phyloP scores from a whole-genome alignment of 2,329 filamentous ascomycete species.

The Hypoxylon sp. region DNA sequence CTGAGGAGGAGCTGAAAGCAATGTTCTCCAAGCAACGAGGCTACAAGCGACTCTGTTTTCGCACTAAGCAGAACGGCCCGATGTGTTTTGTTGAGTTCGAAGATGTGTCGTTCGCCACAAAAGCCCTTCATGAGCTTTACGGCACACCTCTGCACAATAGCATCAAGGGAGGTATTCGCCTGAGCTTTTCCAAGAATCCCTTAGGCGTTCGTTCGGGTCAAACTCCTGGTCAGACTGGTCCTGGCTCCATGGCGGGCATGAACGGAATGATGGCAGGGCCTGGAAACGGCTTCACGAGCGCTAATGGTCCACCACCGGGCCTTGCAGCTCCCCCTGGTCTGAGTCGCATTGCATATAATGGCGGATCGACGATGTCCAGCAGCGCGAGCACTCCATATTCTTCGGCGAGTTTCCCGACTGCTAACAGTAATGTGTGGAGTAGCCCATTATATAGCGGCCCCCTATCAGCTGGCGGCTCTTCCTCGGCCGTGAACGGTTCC shows the following conservation, averaged over 20 bases:
- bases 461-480: conserved; percentile 46
- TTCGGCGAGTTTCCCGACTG: conserved; percentile 42
- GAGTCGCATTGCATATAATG: conserved; percentile 49
- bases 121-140: conserved; percentile 90
- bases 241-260: conserved; percentile 67
- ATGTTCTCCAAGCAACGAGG: conserved; percentile 94
- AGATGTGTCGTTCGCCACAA: conserved; percentile 91
- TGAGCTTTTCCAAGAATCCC: conserved; percentile 98
- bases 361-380: conserved; percentile 41
- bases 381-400: conserved; percentile 48
- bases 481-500: conserved; percentile 46
- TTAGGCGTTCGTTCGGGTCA: conserved; percentile 90
- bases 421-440: conserved; percentile 49
- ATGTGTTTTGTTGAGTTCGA: conserved; percentile 99
- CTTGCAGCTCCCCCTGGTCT: conserved; percentile 82
- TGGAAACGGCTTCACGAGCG: conserved; percentile 74
- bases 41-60: conserved; percentile 95
- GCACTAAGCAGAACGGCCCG: conserved; percentile 93
- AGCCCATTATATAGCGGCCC: conserved; percentile 48
- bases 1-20: conserved; percentile 94
- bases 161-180: conserved; percentile 91
- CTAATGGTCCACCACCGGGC: conserved; percentile 85
- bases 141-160: conserved; percentile 90
- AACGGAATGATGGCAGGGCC: conserved; percentile 69
- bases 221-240: conserved; percentile 61